These are phyloP conservation scores for Phytophthora hibernalis DNA, from an alignment of 352 stramenopile species.

Conservation along the genomic window DNA sequence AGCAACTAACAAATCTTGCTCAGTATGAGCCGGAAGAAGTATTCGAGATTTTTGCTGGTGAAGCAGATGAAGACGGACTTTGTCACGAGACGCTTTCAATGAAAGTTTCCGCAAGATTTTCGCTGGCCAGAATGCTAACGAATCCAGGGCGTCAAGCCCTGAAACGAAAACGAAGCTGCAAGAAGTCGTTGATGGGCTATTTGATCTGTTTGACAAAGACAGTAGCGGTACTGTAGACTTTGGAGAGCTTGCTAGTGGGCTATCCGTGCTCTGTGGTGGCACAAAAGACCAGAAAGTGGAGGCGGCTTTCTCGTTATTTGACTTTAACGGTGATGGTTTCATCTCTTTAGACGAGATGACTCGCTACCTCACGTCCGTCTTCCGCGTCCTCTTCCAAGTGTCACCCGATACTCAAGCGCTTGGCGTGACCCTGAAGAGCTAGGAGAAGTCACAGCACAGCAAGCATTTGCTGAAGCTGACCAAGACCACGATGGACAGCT, in stretches of 20 bases:
- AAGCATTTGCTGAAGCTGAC: constrained; percentile 78
- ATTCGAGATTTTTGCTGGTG: constrained; percentile 87
- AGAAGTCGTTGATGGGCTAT: constrained; percentile 70
- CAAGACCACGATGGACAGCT: constrained; percentile 77
- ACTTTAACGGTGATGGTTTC: constrained; percentile 90
- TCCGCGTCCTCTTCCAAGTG: constrained; percentile 88
- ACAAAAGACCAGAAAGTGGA: constrained; percentile 90
- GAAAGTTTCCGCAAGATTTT: constrained; percentile 81
- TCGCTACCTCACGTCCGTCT: constrained; percentile 88
- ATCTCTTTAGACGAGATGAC: constrained; percentile 90
- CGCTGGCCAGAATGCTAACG: constrained; percentile 39
- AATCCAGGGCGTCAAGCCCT: constrained; percentile 7
- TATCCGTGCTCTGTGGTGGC: constrained; percentile 85
- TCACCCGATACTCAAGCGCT: constrained; percentile 65
- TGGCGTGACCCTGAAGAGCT: constrained; percentile 78
- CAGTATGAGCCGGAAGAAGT: constrained; percentile 83
- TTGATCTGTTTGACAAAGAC: constrained; percentile 85
- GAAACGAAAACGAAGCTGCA: constrained; percentile 58
- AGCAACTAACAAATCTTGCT: constrained; percentile 82
- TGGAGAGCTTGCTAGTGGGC: constrained; percentile 78
- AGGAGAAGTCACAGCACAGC: constrained; percentile 77
- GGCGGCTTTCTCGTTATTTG: constrained; percentile 86
- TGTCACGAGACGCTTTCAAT: constrained; percentile 81
- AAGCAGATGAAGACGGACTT: constrained; percentile 76
- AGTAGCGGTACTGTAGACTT: constrained; percentile 84